Percentiles rank a stretch among this genome's conserved stretches.
Evolutionary conservation across 495 filamentous ascomycete species (phyloP).

Genomic region (Tuber borchii): DNA sequence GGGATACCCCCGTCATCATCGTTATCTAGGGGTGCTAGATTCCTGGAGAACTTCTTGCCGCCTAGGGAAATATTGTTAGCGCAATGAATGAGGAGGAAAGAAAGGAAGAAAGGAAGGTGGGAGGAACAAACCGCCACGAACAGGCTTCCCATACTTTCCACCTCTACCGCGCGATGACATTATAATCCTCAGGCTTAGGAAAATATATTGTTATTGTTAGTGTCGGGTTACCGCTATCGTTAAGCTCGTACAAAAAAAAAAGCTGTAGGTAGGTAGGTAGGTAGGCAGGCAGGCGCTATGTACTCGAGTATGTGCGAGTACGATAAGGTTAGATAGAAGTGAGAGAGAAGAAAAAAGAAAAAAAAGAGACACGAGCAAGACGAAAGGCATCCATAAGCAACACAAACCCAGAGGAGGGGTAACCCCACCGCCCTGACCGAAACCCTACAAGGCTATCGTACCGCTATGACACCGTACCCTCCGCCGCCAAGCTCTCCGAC

Average conservation of each 20-base stretch:
- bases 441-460: no score
- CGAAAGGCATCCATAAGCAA: no score
- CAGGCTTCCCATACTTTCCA: conserved; percentile 79
- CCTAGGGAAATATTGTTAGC: conserved; percentile 48
- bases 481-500: conserved; percentile 28
- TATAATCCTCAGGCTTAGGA: conserved; percentile 1
- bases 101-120: background rate
- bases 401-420: no score
- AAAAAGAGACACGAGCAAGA: background rate
- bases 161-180: conserved; percentile 64
- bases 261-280: conserved; percentile 1
- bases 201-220: conserved; percentile 9
- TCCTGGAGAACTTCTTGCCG: conserved; percentile 87
- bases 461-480: background rate
- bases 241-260: background rate
- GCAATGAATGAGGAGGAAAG: background rate
- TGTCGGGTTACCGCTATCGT: background rate
- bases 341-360: conserved; percentile 8
- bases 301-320: no score
- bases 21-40: conserved; percentile 76
- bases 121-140: conserved; percentile 66
- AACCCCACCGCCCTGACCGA: no score
- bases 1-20: conserved; percentile 63
- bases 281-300: background rate
- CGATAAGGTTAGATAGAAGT: no score